Conservation (phyloP, 352 stramenopile species). For the Pythium myriotylum region DNA sequence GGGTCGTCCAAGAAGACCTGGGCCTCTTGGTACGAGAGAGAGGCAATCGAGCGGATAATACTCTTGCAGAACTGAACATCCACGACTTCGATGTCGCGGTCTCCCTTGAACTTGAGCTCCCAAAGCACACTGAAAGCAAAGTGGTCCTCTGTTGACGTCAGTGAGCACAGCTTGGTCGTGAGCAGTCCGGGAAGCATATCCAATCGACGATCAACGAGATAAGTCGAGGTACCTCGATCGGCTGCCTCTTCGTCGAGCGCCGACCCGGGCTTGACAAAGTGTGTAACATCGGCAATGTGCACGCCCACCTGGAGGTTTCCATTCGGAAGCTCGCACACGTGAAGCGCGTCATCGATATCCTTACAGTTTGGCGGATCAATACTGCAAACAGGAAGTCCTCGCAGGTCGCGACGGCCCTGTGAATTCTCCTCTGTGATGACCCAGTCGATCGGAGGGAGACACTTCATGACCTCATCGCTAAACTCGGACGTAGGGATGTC, state of each 20-base stretch:
- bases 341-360: slow-evolving; percentile 99
- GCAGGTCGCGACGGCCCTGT: slow-evolving; percentile 89
- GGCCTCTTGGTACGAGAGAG: slow-evolving; percentile 97
- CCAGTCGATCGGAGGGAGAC: slow-evolving; percentile 93
- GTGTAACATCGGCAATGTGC: slow-evolving; percentile 99
- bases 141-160: slow-evolving; percentile 82
- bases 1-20: slow-evolving; percentile 95
- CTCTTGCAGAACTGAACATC: slow-evolving; percentile 97
- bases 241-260: slow-evolving; percentile 95
- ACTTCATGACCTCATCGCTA: slow-evolving; percentile 90
- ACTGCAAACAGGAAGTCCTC: slow-evolving; percentile 92
- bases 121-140: slow-evolving; percentile 85
- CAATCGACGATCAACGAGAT: slow-evolving; percentile 97
- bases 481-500: slow-evolving; percentile 92
- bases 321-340: slow-evolving; percentile 92
- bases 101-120: slow-evolving; percentile 67
- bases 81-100: slow-evolving; percentile 89
- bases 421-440: slow-evolving; percentile 95
- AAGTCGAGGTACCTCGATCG: slow-evolving; percentile 94
- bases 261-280: slow-evolving; percentile 95
- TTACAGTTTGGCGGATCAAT: slow-evolving; percentile 91
- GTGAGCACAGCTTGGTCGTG: slow-evolving; percentile 97
- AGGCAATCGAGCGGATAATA: slow-evolving; percentile 96
- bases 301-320: slow-evolving; percentile 94
- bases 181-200: slow-evolving; percentile 98